Base-by-base conservation (phyloP, 495 filamentous ascomycete genomes). In the Chaetomidium leptoderma region DNA sequence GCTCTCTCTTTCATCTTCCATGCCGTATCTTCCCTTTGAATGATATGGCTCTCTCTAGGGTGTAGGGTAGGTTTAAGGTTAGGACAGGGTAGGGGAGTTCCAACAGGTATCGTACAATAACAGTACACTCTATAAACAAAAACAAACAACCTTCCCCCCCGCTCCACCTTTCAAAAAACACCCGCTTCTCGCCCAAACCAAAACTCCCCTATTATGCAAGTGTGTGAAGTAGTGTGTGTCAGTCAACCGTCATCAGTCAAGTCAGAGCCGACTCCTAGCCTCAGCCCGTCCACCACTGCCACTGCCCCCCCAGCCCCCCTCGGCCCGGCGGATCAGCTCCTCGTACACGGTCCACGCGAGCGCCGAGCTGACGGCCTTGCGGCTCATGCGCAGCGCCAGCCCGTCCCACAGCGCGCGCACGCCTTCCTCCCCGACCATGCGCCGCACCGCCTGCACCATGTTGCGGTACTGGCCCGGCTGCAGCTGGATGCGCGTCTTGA, bases 301-400 rank as follows among this genome's bases (percentile, higher is more conserved):
- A n/a, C n/a, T 29, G 45, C n/a, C 48, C 47, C 6, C 50, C 79
- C 84, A 86, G 17, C 77, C 79, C 49, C 69, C 78, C 75, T 95
- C 90, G 14, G 87, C 90, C 55, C 79, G 68, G 35, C 92, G 74
- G 60, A 99, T 85, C 56, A 97, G 70, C 70, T 96, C 92, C 74
- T 99, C 93, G 67, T 99, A 99, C 23, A 96, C 77, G 19, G 92
- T 96, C 93, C 93, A 99, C 8, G 91, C 91, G 59, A 97, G 77
- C 27, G 93, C 95, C 36, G 84, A 88, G 66, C 91, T 96, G 6
- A 96, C 66, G 16, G 92, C 95, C 75, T 99, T 99, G 61, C 93
- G 80, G 33, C 83, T 86, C 78, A 97, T 95, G 52, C 93, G 83
- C 64, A 99, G 72, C 27, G 84, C 91, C 51, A 99, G 69, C 4